A percentile compares a stretch with the other conserved stretches of the same genome.
Evolutionary conservation across 1,284 basidiomycete species (phyloP).

Genomic region (Somion occarium): DNA sequence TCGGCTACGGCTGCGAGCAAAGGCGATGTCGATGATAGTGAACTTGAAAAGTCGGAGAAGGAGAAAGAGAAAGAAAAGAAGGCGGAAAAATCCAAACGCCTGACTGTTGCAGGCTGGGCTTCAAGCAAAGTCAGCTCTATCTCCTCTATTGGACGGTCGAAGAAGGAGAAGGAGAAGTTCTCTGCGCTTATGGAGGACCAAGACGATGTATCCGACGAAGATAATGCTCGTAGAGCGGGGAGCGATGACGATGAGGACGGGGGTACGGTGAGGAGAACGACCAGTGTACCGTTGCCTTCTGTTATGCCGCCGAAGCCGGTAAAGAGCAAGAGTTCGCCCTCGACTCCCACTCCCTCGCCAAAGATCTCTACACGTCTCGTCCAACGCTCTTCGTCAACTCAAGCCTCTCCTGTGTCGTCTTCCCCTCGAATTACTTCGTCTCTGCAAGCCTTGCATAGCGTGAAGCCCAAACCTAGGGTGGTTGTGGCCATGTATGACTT

Average conservation of each 20-base stretch:
- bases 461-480: constrained; percentile 32
- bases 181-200: constrained; percentile 18
- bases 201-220: constrained; percentile 30
- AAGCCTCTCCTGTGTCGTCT: constrained; percentile 18
- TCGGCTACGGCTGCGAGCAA: constrained; percentile 31
- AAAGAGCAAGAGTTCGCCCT: constrained; percentile 30
- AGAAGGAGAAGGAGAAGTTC: constrained; percentile 41
- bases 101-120: constrained; percentile 62
- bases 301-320: constrained; percentile 17
- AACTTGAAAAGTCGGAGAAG: constrained; percentile 25
- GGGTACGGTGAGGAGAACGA: constrained; percentile 14
- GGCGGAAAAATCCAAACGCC: constrained; percentile 23
- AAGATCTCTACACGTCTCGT: constrained; percentile 39
- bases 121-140: constrained; percentile 48
- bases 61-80: constrained; percentile 30
- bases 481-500: constrained; percentile 76
- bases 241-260: constrained; percentile 16
- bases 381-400: constrained; percentile 32
- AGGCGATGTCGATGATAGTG: constrained; percentile 11
- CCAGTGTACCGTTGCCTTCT: constrained; percentile 27
- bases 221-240: constrained; percentile 29
- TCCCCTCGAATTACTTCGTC: not conserved
- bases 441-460: not conserved
- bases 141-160: constrained; percentile 45
- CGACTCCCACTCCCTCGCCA: constrained; percentile 28